These are phyloP conservation scores for Penicillium sp. DNA, from an alignment of 2,329 filamentous ascomycete species.

Conservation along the genomic window DNA sequence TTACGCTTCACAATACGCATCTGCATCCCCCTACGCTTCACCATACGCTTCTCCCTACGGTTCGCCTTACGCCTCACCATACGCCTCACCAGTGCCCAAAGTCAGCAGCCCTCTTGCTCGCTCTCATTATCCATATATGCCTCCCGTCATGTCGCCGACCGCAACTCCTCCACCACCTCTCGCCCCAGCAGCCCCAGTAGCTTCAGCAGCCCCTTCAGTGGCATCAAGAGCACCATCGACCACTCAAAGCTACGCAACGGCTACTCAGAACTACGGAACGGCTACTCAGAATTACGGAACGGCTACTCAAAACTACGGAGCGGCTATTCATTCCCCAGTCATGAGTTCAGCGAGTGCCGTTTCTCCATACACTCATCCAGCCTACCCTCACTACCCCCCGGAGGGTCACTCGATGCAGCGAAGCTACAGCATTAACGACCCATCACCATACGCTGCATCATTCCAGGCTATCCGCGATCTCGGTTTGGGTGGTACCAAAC, in stretches of 20 bases:
- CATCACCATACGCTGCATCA: constrained; percentile 24
- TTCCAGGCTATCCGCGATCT: constrained; percentile 35
- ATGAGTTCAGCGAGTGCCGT: constrained; percentile 35
- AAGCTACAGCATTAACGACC: constrained; percentile 30
- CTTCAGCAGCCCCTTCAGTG: constrained; percentile 24
- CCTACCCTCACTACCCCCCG: constrained; percentile 28
- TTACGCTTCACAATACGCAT: constrained; percentile 17
- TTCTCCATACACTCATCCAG: constrained; percentile 30
- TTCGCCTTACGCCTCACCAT: constrained; percentile 24
- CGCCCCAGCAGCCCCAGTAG: constrained; percentile 15
- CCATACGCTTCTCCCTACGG: constrained; percentile 17
- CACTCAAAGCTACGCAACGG: constrained; percentile 27
- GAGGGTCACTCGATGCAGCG: constrained; percentile 30
- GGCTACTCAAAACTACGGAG: constrained; percentile 25
- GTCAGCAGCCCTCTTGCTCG: constrained; percentile 38
- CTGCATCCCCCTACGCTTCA: constrained; percentile 16
- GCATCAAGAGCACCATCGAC: constrained; percentile 17
- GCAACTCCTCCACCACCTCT: constrained; percentile 28
- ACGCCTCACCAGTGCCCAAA: constrained; percentile 31
- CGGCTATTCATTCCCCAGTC: constrained; percentile 36
- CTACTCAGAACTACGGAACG: constrained; percentile 23
- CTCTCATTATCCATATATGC: constrained; percentile 34
- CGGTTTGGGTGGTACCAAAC: constrained; percentile 22
- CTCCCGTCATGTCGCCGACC: constrained; percentile 36
- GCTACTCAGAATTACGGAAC: constrained; percentile 27